Evolutionary conservation across 805 yeast genomes (phyloP).

Genomic region (Wickerhamiella brachini): DNA sequence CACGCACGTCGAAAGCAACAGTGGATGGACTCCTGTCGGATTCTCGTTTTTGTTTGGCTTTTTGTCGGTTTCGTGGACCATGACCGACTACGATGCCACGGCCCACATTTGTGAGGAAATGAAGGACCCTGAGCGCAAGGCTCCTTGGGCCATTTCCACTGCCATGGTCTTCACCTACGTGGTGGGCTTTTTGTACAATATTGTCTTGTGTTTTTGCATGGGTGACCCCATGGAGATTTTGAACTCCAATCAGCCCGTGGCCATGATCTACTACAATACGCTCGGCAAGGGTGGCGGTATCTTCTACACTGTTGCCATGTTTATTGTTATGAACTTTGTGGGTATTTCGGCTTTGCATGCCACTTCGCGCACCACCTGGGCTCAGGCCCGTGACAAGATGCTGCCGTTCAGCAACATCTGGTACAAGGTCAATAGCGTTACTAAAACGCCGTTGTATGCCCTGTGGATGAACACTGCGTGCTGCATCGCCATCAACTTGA

Average conservation of each 20-base stretch:
- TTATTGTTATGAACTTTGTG: conserved; percentile 51
- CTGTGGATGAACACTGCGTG: conserved; percentile 37
- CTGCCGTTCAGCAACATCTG: conserved; percentile 41
- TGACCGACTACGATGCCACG: conserved; percentile 66
- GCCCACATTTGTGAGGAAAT: conserved; percentile 65
- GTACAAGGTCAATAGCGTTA: conserved; percentile 36
- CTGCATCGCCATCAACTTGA: conserved; percentile 38
- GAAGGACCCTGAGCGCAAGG: conserved; percentile 37
- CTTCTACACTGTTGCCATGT: conserved; percentile 45
- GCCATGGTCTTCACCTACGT: conserved; percentile 27
- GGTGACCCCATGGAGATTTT: conserved; percentile 18
- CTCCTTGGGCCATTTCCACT: conserved; percentile 46
- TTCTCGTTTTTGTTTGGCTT: conserved; percentile 46
- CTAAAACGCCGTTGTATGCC: conserved; percentile 53
- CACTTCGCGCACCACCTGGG: conserved; percentile 59
- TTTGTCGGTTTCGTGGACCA: conserved; percentile 32
- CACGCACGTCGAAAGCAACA: conserved; percentile 31
- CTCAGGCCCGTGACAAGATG: conserved; percentile 65
- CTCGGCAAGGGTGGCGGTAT: conserved; percentile 54
- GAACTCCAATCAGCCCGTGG: conserved; percentile 38
- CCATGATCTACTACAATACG: conserved; percentile 48
- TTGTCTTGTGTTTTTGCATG: conserved; percentile 23
- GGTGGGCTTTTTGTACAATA: conserved; percentile 22
- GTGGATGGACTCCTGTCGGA: conserved; percentile 40
- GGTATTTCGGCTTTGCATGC: conserved; percentile 51